Evolutionary conservation across 2,329 filamentous ascomycete genomes (phyloP).

Genomic region (Aspergillus vadensis): DNA sequence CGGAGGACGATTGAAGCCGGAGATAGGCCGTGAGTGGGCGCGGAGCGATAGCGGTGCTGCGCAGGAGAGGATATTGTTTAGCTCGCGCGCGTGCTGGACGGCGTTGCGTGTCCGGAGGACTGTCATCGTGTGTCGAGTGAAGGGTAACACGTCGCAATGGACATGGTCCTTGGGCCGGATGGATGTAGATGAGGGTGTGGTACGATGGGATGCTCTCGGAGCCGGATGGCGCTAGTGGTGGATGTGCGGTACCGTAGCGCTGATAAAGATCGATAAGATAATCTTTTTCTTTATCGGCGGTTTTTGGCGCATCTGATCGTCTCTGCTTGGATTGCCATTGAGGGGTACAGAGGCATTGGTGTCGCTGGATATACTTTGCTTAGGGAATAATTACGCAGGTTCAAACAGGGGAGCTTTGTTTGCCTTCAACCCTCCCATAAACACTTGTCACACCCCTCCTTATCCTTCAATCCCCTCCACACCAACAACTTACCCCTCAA

Average conservation of each 20-base stretch:
- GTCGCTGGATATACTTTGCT: not conserved
- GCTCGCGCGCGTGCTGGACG: constrained; percentile 14
- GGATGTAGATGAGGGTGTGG: constrained; percentile 13
- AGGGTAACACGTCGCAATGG: constrained; percentile 4
- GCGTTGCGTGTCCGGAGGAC: constrained; percentile 26
- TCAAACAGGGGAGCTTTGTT: not conserved
- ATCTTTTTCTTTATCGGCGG: constrained; percentile 2
- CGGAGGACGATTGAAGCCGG: constrained; percentile 77
- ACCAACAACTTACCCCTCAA: not conserved
- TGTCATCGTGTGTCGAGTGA: constrained; percentile 30
- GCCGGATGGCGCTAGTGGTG: constrained; percentile 16
- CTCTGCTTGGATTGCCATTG: not conserved
- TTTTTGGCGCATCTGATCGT: not conserved
- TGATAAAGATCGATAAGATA: constrained; percentile 25
- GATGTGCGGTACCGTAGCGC: constrained; percentile 17
- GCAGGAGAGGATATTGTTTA: constrained; percentile 11
- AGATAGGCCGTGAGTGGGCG: constrained; percentile 61
- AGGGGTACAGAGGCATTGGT: not conserved
- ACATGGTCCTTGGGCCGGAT: constrained; percentile 14
- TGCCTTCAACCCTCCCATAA: too few relatives aligned
- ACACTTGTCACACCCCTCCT: too few relatives aligned
- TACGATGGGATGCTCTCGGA: constrained; percentile 19
- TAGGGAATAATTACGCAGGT: not conserved
- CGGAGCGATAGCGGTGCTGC: constrained; percentile 9
- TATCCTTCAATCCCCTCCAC: not conserved